A percentile compares a stretch with the other conserved stretches of the same genome.
Evolutionary conservation across 2,329 filamentous ascomycete species (phyloP).

Genomic region (Pyricularia grisea): DNA sequence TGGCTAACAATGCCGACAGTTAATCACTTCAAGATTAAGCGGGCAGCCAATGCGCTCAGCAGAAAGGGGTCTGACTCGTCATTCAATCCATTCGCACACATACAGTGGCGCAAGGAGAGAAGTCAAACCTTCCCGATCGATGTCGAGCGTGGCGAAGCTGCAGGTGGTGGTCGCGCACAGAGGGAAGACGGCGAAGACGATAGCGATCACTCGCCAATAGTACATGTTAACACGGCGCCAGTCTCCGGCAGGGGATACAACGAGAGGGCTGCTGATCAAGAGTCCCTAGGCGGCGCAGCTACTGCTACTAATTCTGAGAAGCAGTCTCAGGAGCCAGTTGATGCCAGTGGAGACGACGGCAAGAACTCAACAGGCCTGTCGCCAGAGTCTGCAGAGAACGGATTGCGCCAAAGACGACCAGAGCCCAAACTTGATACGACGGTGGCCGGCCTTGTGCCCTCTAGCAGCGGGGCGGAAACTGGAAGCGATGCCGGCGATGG

Average conservation of each 20-base stretch:
- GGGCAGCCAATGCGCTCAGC: constrained; percentile 31
- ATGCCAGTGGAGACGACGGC: neutral
- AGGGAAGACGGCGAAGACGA: constrained; percentile 8
- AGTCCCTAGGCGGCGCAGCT: constrained; percentile 1
- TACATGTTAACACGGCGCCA: constrained; percentile 23
- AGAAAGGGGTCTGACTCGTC: constrained; percentile 26
- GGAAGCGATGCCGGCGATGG: constrained; percentile 25
- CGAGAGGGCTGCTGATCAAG: neutral
- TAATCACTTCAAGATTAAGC: constrained; percentile 35
- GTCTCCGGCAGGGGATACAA: neutral
- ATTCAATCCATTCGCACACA: constrained; percentile 35
- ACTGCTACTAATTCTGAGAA: constrained; percentile 3
- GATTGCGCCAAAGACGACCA: constrained; percentile 14
- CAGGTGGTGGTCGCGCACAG: neutral
- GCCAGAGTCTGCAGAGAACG: constrained; percentile 4
- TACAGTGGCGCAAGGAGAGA: constrained; percentile 22
- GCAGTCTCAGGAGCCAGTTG: neutral
- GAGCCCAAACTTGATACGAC: constrained; percentile 13
- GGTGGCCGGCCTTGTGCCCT: constrained; percentile 11
- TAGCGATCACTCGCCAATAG: constrained; percentile 20
- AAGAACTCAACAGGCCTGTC: constrained; percentile 5
- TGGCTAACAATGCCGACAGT: constrained; percentile 20
- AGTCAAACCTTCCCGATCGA: constrained; percentile 24
- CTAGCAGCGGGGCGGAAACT: constrained; percentile 6
- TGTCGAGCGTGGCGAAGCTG: constrained; percentile 20